Conservation (phyloP, 257 asterid species). For the Fraxinus cuspidata region DNA sequence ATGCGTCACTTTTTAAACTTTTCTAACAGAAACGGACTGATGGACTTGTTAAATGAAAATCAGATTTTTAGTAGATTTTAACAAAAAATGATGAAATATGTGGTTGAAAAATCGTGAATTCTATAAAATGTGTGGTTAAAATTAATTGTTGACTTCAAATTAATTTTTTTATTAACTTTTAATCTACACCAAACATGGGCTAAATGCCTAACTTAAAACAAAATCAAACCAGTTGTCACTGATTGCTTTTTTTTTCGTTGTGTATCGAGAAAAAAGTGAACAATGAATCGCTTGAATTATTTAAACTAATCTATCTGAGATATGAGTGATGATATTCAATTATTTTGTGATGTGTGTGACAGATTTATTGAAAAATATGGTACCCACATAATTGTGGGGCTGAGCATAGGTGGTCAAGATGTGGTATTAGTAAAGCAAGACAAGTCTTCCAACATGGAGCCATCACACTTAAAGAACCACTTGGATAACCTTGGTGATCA, state of each 20-base stretch:
- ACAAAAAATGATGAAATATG: no score
- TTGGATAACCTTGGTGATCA: slow-evolving; percentile 83
- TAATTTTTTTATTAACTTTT: no score
- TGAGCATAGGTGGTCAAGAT: slow-evolving; percentile 87
- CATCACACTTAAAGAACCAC: slow-evolving; percentile 70
- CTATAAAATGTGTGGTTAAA: no score
- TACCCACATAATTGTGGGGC: slow-evolving; percentile 87
- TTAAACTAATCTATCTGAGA: background rate
- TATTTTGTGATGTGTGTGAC: slow-evolving; percentile 39
- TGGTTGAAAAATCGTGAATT: no score
- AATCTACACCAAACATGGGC: no score
- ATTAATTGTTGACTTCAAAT: no score
- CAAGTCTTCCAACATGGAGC: slow-evolving; percentile 59
- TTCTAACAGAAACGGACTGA: no score
- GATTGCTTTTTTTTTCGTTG: background rate
- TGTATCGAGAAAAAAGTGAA: background rate
- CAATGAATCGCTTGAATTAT: background rate
- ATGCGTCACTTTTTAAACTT: no score
- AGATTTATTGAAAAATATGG: slow-evolving; percentile 95
- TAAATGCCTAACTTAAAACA: background rate
- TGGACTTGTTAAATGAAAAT: no score
- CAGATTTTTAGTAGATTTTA: no score
- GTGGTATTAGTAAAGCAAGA: slow-evolving; percentile 81
- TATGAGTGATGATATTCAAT: slow-evolving; percentile 7
- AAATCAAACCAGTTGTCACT: no score